These are phyloP conservation scores for Diplodia seriata DNA, from an alignment of 2,329 filamentous ascomycete species.

Conservation along the genomic window DNA sequence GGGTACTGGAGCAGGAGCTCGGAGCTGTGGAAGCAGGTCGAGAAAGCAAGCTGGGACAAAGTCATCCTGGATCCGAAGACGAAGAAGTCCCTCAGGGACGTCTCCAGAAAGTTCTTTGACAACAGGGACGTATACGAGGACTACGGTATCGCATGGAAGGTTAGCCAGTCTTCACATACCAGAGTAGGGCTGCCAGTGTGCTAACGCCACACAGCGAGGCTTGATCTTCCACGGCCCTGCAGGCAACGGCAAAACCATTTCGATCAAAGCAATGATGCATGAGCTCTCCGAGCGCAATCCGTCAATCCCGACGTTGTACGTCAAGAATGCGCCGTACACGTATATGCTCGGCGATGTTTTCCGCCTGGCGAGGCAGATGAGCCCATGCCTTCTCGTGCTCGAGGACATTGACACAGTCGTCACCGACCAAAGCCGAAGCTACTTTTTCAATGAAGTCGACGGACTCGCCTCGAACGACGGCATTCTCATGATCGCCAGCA, in stretches of 20 bases:
- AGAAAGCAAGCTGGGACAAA: constrained; percentile 64
- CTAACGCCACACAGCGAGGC: constrained; percentile 57
- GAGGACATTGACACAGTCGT: constrained; percentile 75
- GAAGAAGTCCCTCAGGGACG: constrained; percentile 69
- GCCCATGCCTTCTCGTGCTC: constrained; percentile 74
- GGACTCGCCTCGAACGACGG: constrained; percentile 73
- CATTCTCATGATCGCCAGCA: constrained; percentile 72
- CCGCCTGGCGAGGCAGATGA: constrained; percentile 64
- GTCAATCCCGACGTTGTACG: constrained; percentile 62
- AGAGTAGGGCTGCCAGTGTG: constrained; percentile 42
- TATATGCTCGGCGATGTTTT: constrained; percentile 47
- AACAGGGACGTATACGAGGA: constrained; percentile 64
- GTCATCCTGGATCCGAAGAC: constrained; percentile 71
- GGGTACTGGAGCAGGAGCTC: constrained; percentile 66
- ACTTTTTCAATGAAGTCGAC: constrained; percentile 77
- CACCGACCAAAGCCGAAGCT: constrained; percentile 65
- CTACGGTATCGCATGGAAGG: constrained; percentile 72
- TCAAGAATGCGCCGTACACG: constrained; percentile 56
- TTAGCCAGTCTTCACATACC: constrained; percentile 30
- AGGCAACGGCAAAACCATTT: constrained; percentile 73
- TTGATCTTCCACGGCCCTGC: constrained; percentile 72
- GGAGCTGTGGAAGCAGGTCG: constrained; percentile 63
- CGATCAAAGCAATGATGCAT: constrained; percentile 74
- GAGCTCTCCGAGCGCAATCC: constrained; percentile 62
- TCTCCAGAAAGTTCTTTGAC: constrained; percentile 70